Evolutionary conservation across 441 rosid species (phyloP), one percentile per base, ranked within the genome.

Genomic region (Manihot esculenta): DNA sequence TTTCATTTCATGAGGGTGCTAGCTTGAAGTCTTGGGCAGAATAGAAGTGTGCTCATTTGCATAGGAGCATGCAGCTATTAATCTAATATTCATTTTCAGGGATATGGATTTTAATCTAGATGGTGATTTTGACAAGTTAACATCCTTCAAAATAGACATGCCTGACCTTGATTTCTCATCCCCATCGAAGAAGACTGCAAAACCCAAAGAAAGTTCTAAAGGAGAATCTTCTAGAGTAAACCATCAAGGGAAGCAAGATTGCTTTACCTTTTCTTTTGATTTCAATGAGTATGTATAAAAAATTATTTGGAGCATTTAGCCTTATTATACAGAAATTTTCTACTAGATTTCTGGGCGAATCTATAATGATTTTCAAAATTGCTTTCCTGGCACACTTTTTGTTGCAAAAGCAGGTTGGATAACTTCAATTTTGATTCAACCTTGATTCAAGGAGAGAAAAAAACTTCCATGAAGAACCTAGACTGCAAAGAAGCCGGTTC

Each of bases 81-180:
- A 20, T 23, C 26, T 18, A 44, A 35, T 72, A 59, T 56, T 61
- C 45, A 60, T 73, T 75, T 75, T 70, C 87, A 88, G 98, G 84
- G 98, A 93, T 65, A 85, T 95, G 85, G 93, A 86, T 78, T 95
- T 95, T 72, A 84, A 88, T 81, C 78, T 95, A 61, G 93, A 82
- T 74, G 89, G 82, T 68, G 91, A 84, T 76, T 93, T 91, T 82
- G 84, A 73, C 68, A 88, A 92, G 81, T 64, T 89, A 48, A 75
- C 97, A 75, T 88, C 98, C 38, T 88, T 91, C 82, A 91, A 89
- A 80, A 71, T 86, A 76, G 92, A 92, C 79, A 85, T 88, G 90
- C 80, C 96, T 70, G 98, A 89, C 72, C 85, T 93, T 85, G 97
- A 89, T 79, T 89, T 93, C 83, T 82, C 93, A 62, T 72, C 84